Percentiles rank a stretch among this genome's conserved stretches.
phyloP scores from a whole-genome alignment of 257 asterid species.

The Penstemon newberryi region DNA sequence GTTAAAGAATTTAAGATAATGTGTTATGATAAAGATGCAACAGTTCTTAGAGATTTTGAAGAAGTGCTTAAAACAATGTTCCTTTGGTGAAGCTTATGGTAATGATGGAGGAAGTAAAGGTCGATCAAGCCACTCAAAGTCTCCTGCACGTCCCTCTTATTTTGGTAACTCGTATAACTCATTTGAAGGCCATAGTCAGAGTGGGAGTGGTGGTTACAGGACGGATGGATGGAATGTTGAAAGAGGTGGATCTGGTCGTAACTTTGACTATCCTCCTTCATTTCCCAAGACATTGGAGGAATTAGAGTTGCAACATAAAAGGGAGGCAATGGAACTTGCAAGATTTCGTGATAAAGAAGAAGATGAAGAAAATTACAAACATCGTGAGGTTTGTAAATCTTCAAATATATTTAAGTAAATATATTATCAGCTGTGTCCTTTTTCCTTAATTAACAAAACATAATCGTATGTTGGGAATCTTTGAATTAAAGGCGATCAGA shows the following conservation, averaged over 20 bases:
- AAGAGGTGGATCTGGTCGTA: conserved; percentile 53
- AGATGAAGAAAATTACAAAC: conserved; percentile 85
- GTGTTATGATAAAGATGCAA: conserved; percentile 86
- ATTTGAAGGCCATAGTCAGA: conserved; percentile 66
- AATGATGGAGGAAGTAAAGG: conserved; percentile 80
- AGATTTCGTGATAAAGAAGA: conserved; percentile 90
- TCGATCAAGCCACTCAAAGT: conserved; percentile 79
- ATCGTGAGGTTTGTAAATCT: conserved; percentile 73
- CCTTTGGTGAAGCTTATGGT: conserved; percentile 98
- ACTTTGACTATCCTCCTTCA: conserved; percentile 49
- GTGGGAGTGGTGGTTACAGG: conserved; percentile 53
- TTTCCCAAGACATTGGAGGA: conserved; percentile 73
- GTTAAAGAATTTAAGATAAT: conserved; percentile 67
- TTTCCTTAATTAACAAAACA: conserved; percentile 7
- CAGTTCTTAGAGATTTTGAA: conserved; percentile 67
- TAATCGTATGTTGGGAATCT: conserved; percentile 23
- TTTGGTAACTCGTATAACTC: conserved; percentile 54
- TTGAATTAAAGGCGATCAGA: conserved; percentile 59
- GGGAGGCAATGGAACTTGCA: conserved; percentile 87
- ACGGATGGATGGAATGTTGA: conserved; percentile 70
- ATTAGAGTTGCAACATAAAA: conserved; percentile 62
- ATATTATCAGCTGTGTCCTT: conserved; percentile 1
- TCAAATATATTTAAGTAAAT: conserved; percentile 2
- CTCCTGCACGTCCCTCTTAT: conserved; percentile 65
- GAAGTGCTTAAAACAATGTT: conserved; percentile 84